A percentile compares a stretch with the other conserved stretches of the same genome.
Evolutionary conservation across 2,329 filamentous ascomycete genomes (phyloP).

Genomic region (Aspergillus chevalieri): DNA sequence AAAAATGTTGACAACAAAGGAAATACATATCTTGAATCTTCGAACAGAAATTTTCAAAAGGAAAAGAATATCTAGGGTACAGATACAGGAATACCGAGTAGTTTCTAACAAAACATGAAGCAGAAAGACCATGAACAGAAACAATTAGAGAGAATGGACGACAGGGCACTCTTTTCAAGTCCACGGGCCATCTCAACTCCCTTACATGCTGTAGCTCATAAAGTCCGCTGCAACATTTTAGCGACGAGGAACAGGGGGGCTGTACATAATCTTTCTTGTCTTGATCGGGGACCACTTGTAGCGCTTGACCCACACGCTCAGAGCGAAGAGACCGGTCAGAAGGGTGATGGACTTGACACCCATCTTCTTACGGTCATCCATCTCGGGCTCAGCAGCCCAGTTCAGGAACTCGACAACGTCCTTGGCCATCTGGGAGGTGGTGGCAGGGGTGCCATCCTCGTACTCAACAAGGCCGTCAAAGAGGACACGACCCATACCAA

Average conservation of each 20-base stretch:
- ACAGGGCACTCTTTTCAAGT: constrained; percentile 20
- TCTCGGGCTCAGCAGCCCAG: constrained; percentile 98
- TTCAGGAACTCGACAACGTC: constrained; percentile 98
- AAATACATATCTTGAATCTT: constrained; percentile 34
- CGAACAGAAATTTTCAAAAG: constrained; percentile 33
- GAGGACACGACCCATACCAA: constrained; percentile 96
- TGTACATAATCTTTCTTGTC: constrained; percentile 88
- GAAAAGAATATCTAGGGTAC: constrained; percentile 39
- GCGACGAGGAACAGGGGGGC: constrained; percentile 54
- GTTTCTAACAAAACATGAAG: constrained; percentile 33
- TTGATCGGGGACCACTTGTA: constrained; percentile 99
- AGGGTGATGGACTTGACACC: constrained; percentile 91
- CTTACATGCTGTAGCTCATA: constrained; percentile 27
- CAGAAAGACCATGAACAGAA: constrained; percentile 24
- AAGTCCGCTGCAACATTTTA: constrained; percentile 24
- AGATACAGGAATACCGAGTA: constrained; percentile 36
- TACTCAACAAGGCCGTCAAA: constrained; percentile 98
- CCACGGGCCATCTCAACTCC: constrained; percentile 19
- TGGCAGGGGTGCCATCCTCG: constrained; percentile 89
- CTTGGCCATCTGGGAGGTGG: constrained; percentile 99
- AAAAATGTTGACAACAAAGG: constrained; percentile 23
- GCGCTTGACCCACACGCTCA: constrained; percentile 97
- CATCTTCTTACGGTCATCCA: constrained; percentile 99
- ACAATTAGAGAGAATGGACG: constrained; percentile 18
- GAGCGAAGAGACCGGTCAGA: constrained; percentile 68